Evolutionary conservation across 2,329 filamentous ascomycete species (phyloP).

Genomic region (Sarocladium strictum): DNA sequence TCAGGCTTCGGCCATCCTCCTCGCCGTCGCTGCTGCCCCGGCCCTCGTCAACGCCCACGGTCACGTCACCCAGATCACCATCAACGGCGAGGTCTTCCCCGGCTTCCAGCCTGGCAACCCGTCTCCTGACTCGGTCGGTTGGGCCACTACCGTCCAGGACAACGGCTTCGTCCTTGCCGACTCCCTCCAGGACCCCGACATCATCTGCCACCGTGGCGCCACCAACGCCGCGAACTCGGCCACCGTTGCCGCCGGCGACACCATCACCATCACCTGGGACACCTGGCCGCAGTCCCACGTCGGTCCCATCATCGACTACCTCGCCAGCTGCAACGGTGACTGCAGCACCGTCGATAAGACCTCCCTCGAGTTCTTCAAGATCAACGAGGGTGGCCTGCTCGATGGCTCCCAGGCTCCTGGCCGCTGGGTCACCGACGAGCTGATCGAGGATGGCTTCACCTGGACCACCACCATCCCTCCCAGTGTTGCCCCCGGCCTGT

Average conservation of each 20-base stretch:
- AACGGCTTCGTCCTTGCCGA: conserved; percentile 34
- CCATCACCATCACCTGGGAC: conserved; percentile 43
- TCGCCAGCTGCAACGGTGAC: conserved; percentile 44
- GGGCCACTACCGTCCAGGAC: conserved; percentile 14
- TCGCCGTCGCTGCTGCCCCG: conserved; percentile 6
- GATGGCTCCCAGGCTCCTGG: conserved; percentile 26
- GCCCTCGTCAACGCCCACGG: conserved; percentile 14
- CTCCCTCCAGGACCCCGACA: conserved; percentile 25
- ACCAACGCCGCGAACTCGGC: conserved; percentile 20
- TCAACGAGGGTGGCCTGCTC: conserved; percentile 39
- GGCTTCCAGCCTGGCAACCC: conserved; percentile 7
- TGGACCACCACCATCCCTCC: conserved; percentile 23
- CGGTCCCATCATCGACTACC: conserved; percentile 53
- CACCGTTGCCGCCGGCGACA: conserved; percentile 15
- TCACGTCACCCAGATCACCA: conserved; percentile 13
- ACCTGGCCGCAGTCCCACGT: conserved; percentile 56
- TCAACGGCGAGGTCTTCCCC: conserved; percentile 11
- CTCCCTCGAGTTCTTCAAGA: conserved; percentile 52
- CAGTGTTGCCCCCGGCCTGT: conserved; percentile 28
- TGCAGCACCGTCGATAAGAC: conserved; percentile 45
- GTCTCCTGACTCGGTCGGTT: conserved; percentile 11
- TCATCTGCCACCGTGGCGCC: conserved; percentile 32
- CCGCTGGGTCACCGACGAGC: conserved; percentile 46
- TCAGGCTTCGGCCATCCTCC: conserved; percentile 2
- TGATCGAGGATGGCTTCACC: conserved; percentile 36